Base-by-base conservation (phyloP, 139 green algal genomes). In the Edaphochlamys debaryana region DNA sequence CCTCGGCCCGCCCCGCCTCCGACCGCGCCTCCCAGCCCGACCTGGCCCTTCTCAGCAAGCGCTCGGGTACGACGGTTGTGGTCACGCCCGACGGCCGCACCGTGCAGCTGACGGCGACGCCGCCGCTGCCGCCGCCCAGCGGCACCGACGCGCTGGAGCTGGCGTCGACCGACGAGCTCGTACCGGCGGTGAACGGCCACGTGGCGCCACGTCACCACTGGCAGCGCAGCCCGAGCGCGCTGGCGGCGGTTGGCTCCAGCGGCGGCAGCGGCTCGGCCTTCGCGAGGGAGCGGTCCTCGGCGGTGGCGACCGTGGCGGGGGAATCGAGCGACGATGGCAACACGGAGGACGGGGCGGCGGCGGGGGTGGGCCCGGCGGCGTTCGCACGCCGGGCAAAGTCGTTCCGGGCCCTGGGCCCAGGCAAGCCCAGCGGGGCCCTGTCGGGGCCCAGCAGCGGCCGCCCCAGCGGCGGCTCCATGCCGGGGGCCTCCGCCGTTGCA, bases 101-200 rank as follows among this genome's bases (percentile, higher is more conserved):
- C 5, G 22, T 82, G 30, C 27, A 9, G 37, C 38, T 32, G 56
- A 29, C 56, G 56, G 56, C 56, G 60, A n/a, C 60, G 60, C 27
- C 27, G 58, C 11, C 58, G 27, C 17, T 32, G 54, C 17, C 54
- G 6, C 17, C 7, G 56, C 58, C 4, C 38, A 2, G 37, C 3
- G 32, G 54, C 36, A 32, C 54, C 37, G 60, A 17, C 40, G 36
- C 13, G 6, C 27, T 82, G 7, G 76, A 82, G 76, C 60, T 82
- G n/a, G 62, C 76, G 42, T 32, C 60, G 60, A 62, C 76, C 34
- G 76, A 82, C 34, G 76, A 82, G 32, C 0, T 73, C 4, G 38
- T 82, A 0, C 36, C 76, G 1, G 62, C 76, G 2, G 63, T 82
- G 13, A 82, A 82, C 32, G 76, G 76, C 42, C 75, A 81, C 30